Conservation (phyloP, 345 rosid species). For the Dovyalis caffra region DNA sequence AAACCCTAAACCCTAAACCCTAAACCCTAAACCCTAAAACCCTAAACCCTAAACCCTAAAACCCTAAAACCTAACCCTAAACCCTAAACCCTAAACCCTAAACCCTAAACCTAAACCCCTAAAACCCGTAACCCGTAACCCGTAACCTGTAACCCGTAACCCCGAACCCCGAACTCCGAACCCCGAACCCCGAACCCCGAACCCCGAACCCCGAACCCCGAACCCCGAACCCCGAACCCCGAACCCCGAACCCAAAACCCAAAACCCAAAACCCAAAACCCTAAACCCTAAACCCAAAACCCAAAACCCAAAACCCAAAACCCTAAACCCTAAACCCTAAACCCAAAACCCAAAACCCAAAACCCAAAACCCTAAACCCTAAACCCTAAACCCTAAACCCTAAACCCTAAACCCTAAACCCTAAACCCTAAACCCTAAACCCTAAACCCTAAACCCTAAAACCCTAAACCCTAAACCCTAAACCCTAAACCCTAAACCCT, state of each 20-base stretch:
- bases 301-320: not conserved
- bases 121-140: not conserved
- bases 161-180: not conserved
- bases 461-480: not conserved
- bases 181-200: not conserved
- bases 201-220: not conserved
- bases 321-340: slow-evolving; percentile 3
- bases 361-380: slow-evolving; percentile 1
- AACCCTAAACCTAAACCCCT: not conserved
- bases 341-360: not conserved
- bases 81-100: too few relatives aligned
- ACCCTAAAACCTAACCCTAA: too few relatives aligned
- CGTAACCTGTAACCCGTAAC: not conserved
- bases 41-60: too few relatives aligned
- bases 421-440: not conserved
- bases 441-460: not conserved
- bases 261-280: not conserved
- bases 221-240: not conserved
- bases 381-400: not conserved
- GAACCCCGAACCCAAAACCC: not conserved
- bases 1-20: too few relatives aligned
- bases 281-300: slow-evolving; percentile 1
- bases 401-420: not conserved
- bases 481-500: not conserved
- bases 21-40: too few relatives aligned